A percentile compares a stretch with the other conserved stretches of the same genome.
Evolutionary conservation across 192 early-diverging fungal species (phyloP).

Genomic region (Geranomyces michiganensis): DNA sequence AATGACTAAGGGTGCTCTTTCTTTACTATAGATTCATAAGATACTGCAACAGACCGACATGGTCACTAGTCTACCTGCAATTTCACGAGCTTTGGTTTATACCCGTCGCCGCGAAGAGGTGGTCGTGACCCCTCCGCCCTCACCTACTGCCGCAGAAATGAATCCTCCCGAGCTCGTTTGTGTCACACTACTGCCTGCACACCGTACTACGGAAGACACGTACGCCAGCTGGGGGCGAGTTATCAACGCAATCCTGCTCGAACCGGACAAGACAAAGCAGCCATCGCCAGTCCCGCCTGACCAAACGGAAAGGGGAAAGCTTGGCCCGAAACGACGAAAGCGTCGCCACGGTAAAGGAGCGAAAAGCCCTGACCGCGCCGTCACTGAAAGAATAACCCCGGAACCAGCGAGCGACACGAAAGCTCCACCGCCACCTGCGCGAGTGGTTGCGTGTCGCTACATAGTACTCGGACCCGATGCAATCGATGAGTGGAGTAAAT

Average conservation of each 20-base stretch:
- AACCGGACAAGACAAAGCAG: background rate
- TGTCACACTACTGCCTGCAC: slow-evolving; percentile 18
- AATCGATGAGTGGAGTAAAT: slow-evolving; percentile 20
- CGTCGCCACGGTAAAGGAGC: background rate
- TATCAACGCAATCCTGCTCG: slow-evolving; percentile 10
- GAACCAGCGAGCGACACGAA: too few species aligned
- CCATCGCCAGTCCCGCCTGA: background rate
- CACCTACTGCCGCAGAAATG: background rate
- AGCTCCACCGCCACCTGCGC: background rate
- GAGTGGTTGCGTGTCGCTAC: slow-evolving; percentile 21
- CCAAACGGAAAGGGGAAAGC: background rate
- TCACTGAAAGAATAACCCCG: too few species aligned
- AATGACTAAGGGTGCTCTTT: too few species aligned
- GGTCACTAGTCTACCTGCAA: background rate
- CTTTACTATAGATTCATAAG: slow-evolving; percentile 16
- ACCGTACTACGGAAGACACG: slow-evolving; percentile 9
- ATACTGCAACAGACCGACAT: slow-evolving; percentile 6
- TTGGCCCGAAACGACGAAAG: background rate
- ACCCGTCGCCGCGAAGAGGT: slow-evolving; percentile 6
- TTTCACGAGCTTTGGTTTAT: slow-evolving; percentile 13
- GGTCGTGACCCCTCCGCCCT: slow-evolving; percentile 16
- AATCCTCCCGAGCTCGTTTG: slow-evolving; percentile 25
- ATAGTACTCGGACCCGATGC: slow-evolving; percentile 6
- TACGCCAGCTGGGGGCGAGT: slow-evolving; percentile 18
- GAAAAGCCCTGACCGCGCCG: background rate